Evolutionary conservation across 805 yeast species (phyloP), one percentile per base, ranked within the genome.

Genomic region (Wickerhamomyces ciferrii): DNA sequence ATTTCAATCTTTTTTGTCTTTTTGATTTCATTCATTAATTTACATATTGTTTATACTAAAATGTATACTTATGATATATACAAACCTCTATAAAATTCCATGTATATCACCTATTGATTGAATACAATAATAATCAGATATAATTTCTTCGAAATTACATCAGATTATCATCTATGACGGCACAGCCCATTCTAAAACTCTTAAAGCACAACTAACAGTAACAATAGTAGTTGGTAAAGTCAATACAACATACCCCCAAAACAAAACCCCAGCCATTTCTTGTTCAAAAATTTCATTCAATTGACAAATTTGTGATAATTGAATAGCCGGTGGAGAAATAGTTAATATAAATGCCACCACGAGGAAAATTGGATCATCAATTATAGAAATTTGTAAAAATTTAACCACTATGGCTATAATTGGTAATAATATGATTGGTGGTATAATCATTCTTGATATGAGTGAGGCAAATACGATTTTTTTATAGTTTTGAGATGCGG

Each of bases 271-370:
- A 0, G 87, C 83, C 92, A 86, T 86, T 63, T 86, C 95, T 57
- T 78, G 81, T 60, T 86, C 91, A 62, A 78, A 86, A 41, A 85
- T 71, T 53, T 80, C 83, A 61, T 86, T 86, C 55, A 86, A 68
- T 59, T 84, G 92, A 45, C 89, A 84, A 50, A 86, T 86, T 60
- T 86, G 95, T 21, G 90, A 83, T 47, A 86, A 69, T 64, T 86
- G 95, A 53, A 86, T 85, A 5, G 92, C 94, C 2, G 95, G 94
- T 3, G 95, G 94, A 1, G 90, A 78, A 3, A 84, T 78, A 1
- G 91, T 85, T 51, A 86, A 72, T 27, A 86, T 72, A 58, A 86
- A 86, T 11, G 88, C 81, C 39, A 87, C 91, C 49, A 86, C 79
- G 56, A 86, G 68, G 57, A 86, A 86, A 38, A 86, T 86, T 34